Percentiles rank a stretch among this genome's conserved stretches.
Conservation (phyloP, 139 green algal species). For the Chlamydomonas applanata region DNA sequence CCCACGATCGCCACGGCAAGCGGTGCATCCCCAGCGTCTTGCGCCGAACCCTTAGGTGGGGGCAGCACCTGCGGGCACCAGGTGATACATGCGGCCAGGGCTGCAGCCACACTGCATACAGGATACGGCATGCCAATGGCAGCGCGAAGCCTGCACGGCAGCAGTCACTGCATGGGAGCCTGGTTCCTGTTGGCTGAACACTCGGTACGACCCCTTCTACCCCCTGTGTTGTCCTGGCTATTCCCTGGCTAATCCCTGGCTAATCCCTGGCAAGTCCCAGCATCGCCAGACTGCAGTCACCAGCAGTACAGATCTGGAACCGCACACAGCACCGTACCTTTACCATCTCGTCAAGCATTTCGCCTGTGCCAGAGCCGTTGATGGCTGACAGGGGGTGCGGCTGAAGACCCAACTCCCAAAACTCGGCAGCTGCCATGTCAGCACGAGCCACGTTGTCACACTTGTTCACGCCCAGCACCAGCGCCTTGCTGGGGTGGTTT, state of each 20-base stretch:
- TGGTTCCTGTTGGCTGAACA: too few relatives aligned
- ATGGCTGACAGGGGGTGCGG: slow-evolving; percentile 90
- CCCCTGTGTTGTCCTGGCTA: too few relatives aligned
- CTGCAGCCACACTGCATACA: background rate
- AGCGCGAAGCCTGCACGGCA: too few relatives aligned
- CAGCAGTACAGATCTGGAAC: too few relatives aligned
- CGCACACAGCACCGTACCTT: slow-evolving; percentile 11
- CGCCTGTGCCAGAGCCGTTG: slow-evolving; percentile 82
- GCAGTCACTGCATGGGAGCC: too few relatives aligned
- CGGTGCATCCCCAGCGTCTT: slow-evolving; percentile 46
- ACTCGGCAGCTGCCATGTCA: slow-evolving; percentile 65
- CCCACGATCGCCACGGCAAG: slow-evolving; percentile 92
- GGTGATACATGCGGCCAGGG: background rate
- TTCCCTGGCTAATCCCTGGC: too few relatives aligned
- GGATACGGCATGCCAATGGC: too few relatives aligned
- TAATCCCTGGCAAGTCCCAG: too few relatives aligned
- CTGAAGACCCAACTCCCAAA: slow-evolving; percentile 86
- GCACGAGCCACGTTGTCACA: slow-evolving; percentile 85
- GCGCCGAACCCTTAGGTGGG: slow-evolving; percentile 24
- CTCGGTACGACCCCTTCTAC: too few relatives aligned
- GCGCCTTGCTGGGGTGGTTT: slow-evolving; percentile 70
- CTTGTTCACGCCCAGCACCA: slow-evolving; percentile 97
- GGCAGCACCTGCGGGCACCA: slow-evolving; percentile 26
- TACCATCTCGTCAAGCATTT: slow-evolving; percentile 82
- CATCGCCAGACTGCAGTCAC: too few relatives aligned